Conservation (phyloP, 345 rosid genomes). For the Punica granatum region DNA sequence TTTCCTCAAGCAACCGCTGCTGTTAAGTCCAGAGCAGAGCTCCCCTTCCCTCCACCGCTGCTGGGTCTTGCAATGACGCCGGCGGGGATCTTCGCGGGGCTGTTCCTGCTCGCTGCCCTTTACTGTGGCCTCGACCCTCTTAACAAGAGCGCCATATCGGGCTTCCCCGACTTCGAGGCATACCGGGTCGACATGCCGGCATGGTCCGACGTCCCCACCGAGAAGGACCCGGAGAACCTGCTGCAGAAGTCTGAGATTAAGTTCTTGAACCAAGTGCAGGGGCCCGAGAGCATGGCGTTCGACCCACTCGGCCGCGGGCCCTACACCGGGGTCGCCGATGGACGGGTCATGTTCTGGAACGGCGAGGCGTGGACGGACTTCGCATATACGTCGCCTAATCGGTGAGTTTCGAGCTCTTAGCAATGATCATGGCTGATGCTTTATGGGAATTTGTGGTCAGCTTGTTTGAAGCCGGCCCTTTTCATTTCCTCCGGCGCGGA, state of each 20-base stretch:
- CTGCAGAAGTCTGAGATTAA: conserved; percentile 35
- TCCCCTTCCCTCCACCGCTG: not conserved
- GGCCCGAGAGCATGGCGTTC: conserved; percentile 43
- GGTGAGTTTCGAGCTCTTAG: conserved; percentile 13
- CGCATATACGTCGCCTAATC: conserved; percentile 35
- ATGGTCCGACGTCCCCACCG: conserved; percentile 28
- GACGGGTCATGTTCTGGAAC: conserved; percentile 37
- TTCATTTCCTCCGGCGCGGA: not conserved
- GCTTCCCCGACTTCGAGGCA: conserved; percentile 37
- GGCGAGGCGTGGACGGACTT: conserved; percentile 34
- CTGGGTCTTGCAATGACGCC: conserved; percentile 15
- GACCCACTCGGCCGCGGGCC: conserved; percentile 43
- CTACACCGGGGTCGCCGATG: conserved; percentile 46
- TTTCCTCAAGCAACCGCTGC: too few species aligned
- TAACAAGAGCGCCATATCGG: conserved; percentile 28
- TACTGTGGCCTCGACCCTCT: conserved; percentile 44
- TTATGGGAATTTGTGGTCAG: not conserved
- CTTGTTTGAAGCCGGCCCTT: not conserved
- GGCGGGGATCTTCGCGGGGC: conserved; percentile 14
- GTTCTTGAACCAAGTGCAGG: conserved; percentile 38
- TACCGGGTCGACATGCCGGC: conserved; percentile 27
- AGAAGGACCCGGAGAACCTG: conserved; percentile 23
- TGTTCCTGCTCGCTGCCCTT: conserved; percentile 27
- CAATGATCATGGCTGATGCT: not conserved
- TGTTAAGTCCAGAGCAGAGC: too few species aligned